Conservation (phyloP, 1,284 basidiomycete species). For the Xerocomus amazonicus region DNA sequence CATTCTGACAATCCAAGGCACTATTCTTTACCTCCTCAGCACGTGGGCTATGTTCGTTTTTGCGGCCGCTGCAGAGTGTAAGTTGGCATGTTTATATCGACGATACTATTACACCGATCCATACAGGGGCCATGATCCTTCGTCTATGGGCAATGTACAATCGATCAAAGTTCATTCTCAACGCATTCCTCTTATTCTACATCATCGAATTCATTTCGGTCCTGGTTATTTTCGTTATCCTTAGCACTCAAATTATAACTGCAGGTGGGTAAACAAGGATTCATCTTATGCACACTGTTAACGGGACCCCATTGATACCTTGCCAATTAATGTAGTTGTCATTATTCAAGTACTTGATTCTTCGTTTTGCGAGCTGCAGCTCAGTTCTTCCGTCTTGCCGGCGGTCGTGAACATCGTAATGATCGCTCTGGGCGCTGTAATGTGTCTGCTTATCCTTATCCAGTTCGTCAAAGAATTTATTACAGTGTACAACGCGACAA, state of each 20-base stretch:
- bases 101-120: too few relatives aligned
- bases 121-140: not conserved
- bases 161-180: not conserved
- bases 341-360: not conserved
- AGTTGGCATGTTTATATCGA: not conserved
- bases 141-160: not conserved
- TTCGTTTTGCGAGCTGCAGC: not conserved
- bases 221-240: not conserved
- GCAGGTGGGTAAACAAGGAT: not conserved
- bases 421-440: not conserved
- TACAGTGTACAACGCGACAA: not conserved
- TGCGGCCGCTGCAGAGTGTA: not conserved
- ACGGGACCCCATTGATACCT: not conserved
- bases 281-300: not conserved
- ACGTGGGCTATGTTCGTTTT: not conserved
- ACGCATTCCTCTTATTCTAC: not conserved
- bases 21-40: not conserved
- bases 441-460: not conserved
- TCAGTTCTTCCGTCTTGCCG: not conserved
- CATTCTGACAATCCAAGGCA: not conserved
- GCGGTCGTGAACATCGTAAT: too few relatives aligned
- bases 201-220: not conserved
- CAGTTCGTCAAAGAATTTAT: not conserved
- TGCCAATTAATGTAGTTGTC: not conserved
- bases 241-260: not conserved